Base-by-base conservation (phyloP, 306 rosid genomes). In the Inga laurina region DNA sequence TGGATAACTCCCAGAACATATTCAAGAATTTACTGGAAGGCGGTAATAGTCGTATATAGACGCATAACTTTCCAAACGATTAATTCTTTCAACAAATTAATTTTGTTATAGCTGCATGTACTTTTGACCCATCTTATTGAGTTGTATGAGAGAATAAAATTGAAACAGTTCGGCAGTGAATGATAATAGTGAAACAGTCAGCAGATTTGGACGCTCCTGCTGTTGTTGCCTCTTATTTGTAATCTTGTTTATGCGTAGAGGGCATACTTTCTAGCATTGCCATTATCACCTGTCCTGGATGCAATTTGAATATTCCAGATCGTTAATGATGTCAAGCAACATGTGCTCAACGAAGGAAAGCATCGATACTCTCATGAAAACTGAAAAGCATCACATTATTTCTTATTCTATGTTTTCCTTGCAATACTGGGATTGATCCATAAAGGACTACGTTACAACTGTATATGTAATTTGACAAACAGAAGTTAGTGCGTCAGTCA, bases 401-500 rank as follows among this genome's bases (percentile, higher is more conserved):
- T 10, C n/a, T 41, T 59, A n/a, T 19, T 52, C 21, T 46, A 43
- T n/a, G 10, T 9, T 22, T 22, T 3, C 64, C 65, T 22, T 22
- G 12, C 45, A 68, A 61, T 81, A 68, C 35, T 59, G 78, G 18
- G 39, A n/a, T 14, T 34, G 73, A 13, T 24, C 73, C 22, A 52
- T 5, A 15, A 59, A 10, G 43, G 74, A 76, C 14, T 49, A 41
- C 71, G 4, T 43, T 46, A 24, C 80, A 82, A 71, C 76, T 22
- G 15, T 45, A 39, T 5, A 81, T 74, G 77, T 62, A 24, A 51
- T 32, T 22, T 14, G 57, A 75, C 79, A 48, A 74, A 77, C 2
- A 6, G 22, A 78, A 34, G 73, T 6, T 12, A 30, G 2, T 10
- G 59, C 71, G 81, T 93, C 89, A 93, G 80, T 92, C 94, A 78